phyloP scores from a whole-genome alignment of 2,329 filamentous ascomycete species.

The Penicillium sp. region DNA sequence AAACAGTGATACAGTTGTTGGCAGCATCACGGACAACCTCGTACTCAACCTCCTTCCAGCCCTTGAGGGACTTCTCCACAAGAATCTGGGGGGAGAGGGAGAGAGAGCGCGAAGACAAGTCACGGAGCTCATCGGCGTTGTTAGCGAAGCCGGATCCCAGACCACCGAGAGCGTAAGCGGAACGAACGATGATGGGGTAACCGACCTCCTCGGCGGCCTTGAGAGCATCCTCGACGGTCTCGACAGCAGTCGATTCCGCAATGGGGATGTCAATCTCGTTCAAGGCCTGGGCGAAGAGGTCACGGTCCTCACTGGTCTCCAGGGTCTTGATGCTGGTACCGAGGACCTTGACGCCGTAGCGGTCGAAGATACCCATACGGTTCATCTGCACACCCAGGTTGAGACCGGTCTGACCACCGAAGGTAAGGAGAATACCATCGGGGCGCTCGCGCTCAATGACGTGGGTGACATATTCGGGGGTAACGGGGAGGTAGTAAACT shows the following conservation, averaged over 20 bases:
- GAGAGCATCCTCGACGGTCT: slow-evolving; percentile 87
- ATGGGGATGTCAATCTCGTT: slow-evolving; percentile 98
- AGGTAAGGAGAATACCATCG: slow-evolving; percentile 95
- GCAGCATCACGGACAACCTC: slow-evolving; percentile 95
- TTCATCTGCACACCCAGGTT: slow-evolving; percentile 98
- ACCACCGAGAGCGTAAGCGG: slow-evolving; percentile 93
- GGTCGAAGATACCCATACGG: slow-evolving; percentile 90
- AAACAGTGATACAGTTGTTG: slow-evolving; percentile 99
- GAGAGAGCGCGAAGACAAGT: slow-evolving; percentile 88
- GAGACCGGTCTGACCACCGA: slow-evolving; percentile 94
- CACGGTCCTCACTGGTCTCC: slow-evolving; percentile 92
- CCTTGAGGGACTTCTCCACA: slow-evolving; percentile 97
- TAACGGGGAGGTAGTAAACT: slow-evolving; percentile 97
- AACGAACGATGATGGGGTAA: slow-evolving; percentile 97
- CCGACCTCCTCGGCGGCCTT: slow-evolving; percentile 83
- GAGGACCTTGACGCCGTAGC: slow-evolving; percentile 92
- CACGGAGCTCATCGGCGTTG: slow-evolving; percentile 89
- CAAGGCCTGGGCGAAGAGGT: slow-evolving; percentile 91
- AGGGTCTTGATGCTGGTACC: slow-evolving; percentile 93
- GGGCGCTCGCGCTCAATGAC: slow-evolving; percentile 95
- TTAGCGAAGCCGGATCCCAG: slow-evolving; percentile 95
- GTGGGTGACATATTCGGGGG: slow-evolving; percentile 94
- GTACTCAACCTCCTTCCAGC: slow-evolving; percentile 99
- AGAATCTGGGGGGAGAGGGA: slow-evolving; percentile 94
- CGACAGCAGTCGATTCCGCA: slow-evolving; percentile 90